Evolutionary conservation across 2,329 filamentous ascomycete genomes (phyloP).

Genomic region (Fusarium setosum): DNA sequence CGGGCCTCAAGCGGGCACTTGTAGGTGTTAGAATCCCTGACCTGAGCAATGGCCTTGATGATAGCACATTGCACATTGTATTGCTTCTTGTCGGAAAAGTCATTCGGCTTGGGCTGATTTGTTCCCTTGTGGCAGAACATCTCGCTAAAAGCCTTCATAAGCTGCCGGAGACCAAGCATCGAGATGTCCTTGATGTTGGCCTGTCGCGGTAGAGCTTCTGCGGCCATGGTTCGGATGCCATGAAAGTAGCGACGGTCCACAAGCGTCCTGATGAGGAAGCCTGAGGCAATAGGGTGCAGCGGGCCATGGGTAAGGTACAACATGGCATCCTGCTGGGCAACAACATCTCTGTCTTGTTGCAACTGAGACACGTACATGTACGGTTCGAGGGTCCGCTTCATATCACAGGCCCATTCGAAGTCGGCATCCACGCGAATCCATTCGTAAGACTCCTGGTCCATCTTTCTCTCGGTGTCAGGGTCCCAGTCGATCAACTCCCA

Average conservation of each 20-base stretch:
- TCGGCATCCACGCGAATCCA: conserved; percentile 99
- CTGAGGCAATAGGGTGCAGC: conserved; percentile 85
- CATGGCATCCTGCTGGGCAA: conserved; percentile 84
- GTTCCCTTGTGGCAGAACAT: conserved; percentile 87
- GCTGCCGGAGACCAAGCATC: conserved; percentile 84
- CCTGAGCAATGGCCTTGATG: conserved; percentile 80
- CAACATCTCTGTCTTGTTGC: conserved; percentile 95
- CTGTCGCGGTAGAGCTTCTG: conserved; percentile 80
- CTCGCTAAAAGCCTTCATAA: conserved; percentile 87
- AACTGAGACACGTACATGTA: conserved; percentile 99
- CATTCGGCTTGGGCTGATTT: conserved; percentile 85
- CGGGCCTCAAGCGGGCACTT: conserved; percentile 84
- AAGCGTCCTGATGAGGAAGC: conserved; percentile 87
- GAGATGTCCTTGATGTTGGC: conserved; percentile 73
- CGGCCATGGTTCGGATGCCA: conserved; percentile 89
- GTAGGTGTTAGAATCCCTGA: conserved; percentile 77
- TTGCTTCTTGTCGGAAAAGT: conserved; percentile 87
- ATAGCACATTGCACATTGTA: conserved; percentile 90
- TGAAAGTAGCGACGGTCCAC: conserved; percentile 95
- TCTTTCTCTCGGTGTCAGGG: conserved; percentile 85
- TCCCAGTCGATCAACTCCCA: conserved; percentile 94
- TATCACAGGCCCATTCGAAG: conserved; percentile 95
- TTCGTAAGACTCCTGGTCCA: conserved; percentile 97
- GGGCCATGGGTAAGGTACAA: conserved; percentile 76
- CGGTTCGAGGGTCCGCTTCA: conserved; percentile 83